Evolutionary conservation across 495 filamentous ascomycete species (phyloP).

Genomic region (Podospora australis): DNA sequence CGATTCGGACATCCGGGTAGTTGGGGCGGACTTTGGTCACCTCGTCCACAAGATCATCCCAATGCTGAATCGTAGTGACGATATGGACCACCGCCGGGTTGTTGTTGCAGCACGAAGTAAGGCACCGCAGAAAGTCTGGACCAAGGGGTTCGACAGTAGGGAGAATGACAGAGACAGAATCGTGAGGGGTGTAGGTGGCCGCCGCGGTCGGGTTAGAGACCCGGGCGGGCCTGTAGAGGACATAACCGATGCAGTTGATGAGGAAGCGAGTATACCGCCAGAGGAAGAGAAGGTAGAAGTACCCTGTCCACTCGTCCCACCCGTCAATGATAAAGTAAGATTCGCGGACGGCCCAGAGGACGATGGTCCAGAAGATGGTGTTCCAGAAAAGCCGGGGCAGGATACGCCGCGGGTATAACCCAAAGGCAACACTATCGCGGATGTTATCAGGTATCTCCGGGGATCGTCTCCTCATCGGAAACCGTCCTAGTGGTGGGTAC

Average conservation of each 20-base stretch:
- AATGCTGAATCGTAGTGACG: conserved; percentile 30
- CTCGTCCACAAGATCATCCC: conserved; percentile 10
- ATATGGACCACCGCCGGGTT: conserved; percentile 31
- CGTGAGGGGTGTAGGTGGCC: conserved; percentile 29
- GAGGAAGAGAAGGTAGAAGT: no score
- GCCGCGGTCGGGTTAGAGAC: conserved; percentile 28
- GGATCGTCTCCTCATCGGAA: no score
- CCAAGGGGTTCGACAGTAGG: conserved; percentile 41
- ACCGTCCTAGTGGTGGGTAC: no score
- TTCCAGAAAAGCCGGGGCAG: no score
- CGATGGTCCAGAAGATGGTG: not conserved
- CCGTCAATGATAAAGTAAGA: not conserved
- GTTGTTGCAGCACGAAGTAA: conserved; percentile 27
- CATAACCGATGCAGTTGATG: conserved; percentile 40
- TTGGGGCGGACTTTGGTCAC: conserved; percentile 8
- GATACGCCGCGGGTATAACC: no score
- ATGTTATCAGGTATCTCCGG: no score
- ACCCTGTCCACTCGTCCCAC: no score
- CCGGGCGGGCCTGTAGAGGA: conserved; percentile 34
- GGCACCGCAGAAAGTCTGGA: conserved; percentile 28
- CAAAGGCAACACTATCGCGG: no score
- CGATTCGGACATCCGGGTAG: conserved; percentile 14
- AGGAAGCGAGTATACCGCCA: conserved; percentile 43
- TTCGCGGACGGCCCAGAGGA: not conserved
- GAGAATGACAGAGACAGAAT: conserved; percentile 50